Conservation (phyloP, 805 yeast species). For the Nakazawaea sp. region DNA sequence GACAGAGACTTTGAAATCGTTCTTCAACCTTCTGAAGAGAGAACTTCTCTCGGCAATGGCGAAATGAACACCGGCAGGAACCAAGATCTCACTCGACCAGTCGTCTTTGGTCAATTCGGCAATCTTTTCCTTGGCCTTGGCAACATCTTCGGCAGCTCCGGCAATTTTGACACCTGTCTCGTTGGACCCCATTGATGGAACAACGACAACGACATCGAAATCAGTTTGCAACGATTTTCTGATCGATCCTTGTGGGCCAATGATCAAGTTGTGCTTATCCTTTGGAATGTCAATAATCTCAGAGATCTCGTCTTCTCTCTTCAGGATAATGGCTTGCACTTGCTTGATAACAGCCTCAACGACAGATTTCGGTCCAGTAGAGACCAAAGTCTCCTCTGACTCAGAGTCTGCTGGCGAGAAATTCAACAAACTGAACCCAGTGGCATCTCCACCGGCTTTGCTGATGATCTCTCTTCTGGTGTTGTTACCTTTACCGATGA, state of each 20-base stretch:
- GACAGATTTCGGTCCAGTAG: conserved; percentile 68
- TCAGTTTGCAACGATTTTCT: conserved; percentile 70
- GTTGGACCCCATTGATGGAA: conserved; percentile 56
- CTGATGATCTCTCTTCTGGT: conserved; percentile 65
- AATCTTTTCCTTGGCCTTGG: conserved; percentile 56
- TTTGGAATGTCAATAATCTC: conserved; percentile 55
- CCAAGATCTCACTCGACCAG: conserved; percentile 40
- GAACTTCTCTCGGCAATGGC: conserved; percentile 65
- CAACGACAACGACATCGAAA: conserved; percentile 51
- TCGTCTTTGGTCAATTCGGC: conserved; percentile 54
- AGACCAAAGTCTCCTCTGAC: conserved; percentile 48
- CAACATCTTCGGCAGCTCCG: conserved; percentile 65
- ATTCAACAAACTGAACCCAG: conserved; percentile 44
- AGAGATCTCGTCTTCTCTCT: conserved; percentile 51
- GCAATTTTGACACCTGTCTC: conserved; percentile 46
- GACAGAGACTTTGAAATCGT: conserved; percentile 49
- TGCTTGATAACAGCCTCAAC: conserved; percentile 63
- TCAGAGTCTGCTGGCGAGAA: conserved; percentile 66
- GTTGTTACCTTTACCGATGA: conserved; percentile 77
- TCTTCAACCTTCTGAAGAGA: conserved; percentile 45
- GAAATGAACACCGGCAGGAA: conserved; percentile 53
- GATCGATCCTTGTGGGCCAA: conserved; percentile 76
- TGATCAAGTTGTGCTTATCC: conserved; percentile 65
- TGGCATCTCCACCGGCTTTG: conserved; percentile 70
- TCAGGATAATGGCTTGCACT: conserved; percentile 55